Percentiles rank a stretch among this genome's conserved stretches.
These are phyloP conservation scores for Jatropha curcas DNA, from an alignment of 345 rosid genomes.

Conservation along the genomic window DNA sequence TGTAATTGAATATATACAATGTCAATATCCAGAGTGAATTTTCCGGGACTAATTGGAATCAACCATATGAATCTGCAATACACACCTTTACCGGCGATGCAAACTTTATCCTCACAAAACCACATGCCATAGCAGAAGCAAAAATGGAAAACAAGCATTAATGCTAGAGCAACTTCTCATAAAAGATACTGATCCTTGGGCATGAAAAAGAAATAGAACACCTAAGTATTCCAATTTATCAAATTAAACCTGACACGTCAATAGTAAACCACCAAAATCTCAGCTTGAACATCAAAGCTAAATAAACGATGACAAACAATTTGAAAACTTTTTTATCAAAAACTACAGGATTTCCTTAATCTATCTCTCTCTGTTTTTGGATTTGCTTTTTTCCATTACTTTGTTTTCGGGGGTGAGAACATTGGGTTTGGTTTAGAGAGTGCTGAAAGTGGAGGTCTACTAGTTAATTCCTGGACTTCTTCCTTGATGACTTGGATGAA, in stretches of 20 bases:
- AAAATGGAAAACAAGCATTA: background rate
- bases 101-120: too few species aligned
- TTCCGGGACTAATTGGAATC: too few species aligned
- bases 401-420: background rate
- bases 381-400: background rate
- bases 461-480: slow-evolving; percentile 75
- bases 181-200: background rate
- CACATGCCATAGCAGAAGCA: background rate
- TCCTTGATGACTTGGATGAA: slow-evolving; percentile 82
- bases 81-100: too few species aligned
- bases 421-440: background rate
- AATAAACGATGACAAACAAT: background rate
- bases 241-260: background rate
- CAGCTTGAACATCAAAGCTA: background rate
- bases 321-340: background rate
- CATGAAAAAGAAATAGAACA: background rate
- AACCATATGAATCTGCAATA: too few species aligned
- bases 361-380: too few species aligned
- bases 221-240: background rate
- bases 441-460: background rate
- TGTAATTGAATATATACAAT: too few species aligned
- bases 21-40: too few species aligned
- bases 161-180: background rate
- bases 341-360: background rate
- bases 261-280: slow-evolving; percentile 9